Evolutionary conservation across 2,329 filamentous ascomycete species (phyloP).

Genomic region (Fusarium austroafricanum): DNA sequence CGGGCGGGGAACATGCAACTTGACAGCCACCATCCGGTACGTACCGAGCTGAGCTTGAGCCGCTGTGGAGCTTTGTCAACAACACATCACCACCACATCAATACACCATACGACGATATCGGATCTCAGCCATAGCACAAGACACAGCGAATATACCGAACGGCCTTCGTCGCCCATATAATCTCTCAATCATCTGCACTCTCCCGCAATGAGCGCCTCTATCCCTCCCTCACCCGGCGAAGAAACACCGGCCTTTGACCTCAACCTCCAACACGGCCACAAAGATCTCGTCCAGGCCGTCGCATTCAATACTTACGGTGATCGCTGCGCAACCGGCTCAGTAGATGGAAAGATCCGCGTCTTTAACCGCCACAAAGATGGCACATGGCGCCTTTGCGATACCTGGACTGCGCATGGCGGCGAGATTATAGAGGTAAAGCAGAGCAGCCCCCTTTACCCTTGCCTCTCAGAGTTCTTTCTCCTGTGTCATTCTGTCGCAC

Average conservation of each 20-base stretch:
- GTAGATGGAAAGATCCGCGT: conserved; percentile 94
- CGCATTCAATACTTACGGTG: conserved; percentile 92
- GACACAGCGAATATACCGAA: neutral
- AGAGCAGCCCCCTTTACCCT: conserved; percentile 38
- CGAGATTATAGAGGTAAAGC: conserved; percentile 83
- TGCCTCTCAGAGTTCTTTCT: conserved; percentile 17
- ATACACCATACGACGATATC: conserved; percentile 17
- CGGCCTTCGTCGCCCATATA: fast-evolving
- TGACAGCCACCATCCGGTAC: conserved; percentile 25
- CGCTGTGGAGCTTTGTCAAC: conserved; percentile 41
- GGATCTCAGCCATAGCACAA: conserved; percentile 1
- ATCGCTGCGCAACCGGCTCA: conserved; percentile 89
- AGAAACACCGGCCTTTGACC: conserved; percentile 63
- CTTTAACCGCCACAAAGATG: conserved; percentile 84
- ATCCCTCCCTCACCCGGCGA: conserved; percentile 54
- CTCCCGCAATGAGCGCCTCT: conserved; percentile 46
- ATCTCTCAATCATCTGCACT: neutral
- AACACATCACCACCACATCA: conserved; percentile 40
- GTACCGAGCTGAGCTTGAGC: conserved; percentile 41
- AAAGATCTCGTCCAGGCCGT: conserved; percentile 85
- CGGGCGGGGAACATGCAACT: conserved; percentile 29
- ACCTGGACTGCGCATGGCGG: conserved; percentile 91
- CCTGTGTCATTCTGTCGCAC: conserved; percentile 29
- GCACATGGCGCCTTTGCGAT: conserved; percentile 83
- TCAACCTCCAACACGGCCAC: conserved; percentile 78